Base-by-base conservation (phyloP, 345 rosid species). In the Rhodamnia rubescens region DNA sequence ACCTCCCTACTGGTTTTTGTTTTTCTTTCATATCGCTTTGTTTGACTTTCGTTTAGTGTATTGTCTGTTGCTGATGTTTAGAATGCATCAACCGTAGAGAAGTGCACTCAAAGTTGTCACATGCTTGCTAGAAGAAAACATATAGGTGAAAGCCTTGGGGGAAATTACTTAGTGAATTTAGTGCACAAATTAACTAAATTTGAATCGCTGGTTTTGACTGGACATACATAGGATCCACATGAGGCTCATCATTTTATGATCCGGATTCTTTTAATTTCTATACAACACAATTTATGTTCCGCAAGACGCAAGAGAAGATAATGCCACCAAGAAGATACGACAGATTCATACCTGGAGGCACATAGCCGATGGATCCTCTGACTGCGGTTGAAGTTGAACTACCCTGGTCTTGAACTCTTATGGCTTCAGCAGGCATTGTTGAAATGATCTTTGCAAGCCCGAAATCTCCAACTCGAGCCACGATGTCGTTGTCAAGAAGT, bases 371-470 rank as follows among this genome's bases (percentile, higher is more conserved):
- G 40, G 74, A 27, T 29, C 74, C 74, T 61, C 1, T 61, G 0
- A 61, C 5, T 3, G 21, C 5, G 1, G 42, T 61, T 61, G 21
- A 29, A 61, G 74, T 14, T 61, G 74, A 61, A 14, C 21, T 61
- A 2, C 42, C 21, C 2, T 61, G 10, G 10, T 61, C 74, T 0
- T 7, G 74, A 14, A 61, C 74, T 29, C 21, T 0, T 1, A 0
- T 6, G 10, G 11, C 21, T 27, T 61, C 42, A 0, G 5, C 4
- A 29, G 11, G 29, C 18, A 15, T 2, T 0, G 0, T 61, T 14
- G 74, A 13, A 27, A 61, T 61, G 42, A 61, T 61, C 21, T 27
- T 61, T 61, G 74, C 74, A 61, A 61, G 74, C 21, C 21, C 74
- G 0, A 61, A 61, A 61, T 29, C 74, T 27, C 74, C 74, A 27